Percentiles rank a stretch among this genome's conserved stretches.
Evolutionary conservation across 306 rosid genomes (phyloP).

Genomic region (Castanea crenata): DNA sequence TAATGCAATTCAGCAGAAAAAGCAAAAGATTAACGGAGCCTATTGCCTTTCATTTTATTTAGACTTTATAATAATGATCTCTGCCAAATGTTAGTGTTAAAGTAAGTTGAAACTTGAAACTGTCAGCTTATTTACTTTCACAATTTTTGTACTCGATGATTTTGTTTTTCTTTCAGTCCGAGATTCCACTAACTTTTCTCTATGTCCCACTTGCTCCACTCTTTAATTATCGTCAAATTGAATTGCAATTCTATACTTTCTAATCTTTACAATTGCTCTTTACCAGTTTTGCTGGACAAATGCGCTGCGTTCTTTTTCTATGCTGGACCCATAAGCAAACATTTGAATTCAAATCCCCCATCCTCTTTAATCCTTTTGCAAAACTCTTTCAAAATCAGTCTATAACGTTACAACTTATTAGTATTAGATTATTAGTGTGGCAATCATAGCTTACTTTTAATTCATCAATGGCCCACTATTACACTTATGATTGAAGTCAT

Average conservation of each 20-base stretch:
- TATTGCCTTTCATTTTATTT: too few species aligned
- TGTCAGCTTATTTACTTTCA: too few species aligned
- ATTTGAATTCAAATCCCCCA: slow-evolving; percentile 2
- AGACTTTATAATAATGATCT: too few species aligned
- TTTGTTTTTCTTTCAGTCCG: background rate
- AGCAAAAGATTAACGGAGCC: background rate
- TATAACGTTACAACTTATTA: too few species aligned
- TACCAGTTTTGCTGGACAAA: background rate
- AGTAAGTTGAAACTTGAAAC: too few species aligned
- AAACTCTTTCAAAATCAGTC: background rate
- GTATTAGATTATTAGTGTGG: background rate
- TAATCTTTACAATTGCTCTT: background rate
- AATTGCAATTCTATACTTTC: background rate
- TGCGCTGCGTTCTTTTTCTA: background rate
- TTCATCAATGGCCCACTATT: background rate
- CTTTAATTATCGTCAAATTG: background rate
- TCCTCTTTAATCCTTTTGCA: background rate
- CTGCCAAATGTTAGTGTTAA: too few species aligned
- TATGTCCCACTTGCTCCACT: background rate
- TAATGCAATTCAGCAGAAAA: background rate
- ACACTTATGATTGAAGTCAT: background rate
- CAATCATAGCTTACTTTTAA: background rate
- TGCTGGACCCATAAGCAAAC: background rate
- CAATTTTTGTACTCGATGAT: background rate
- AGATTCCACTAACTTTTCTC: background rate